A percentile compares a stretch with the other conserved stretches of the same genome.
Conservation (phyloP, 345 rosid species). For the Noccaea bulbosa region DNA sequence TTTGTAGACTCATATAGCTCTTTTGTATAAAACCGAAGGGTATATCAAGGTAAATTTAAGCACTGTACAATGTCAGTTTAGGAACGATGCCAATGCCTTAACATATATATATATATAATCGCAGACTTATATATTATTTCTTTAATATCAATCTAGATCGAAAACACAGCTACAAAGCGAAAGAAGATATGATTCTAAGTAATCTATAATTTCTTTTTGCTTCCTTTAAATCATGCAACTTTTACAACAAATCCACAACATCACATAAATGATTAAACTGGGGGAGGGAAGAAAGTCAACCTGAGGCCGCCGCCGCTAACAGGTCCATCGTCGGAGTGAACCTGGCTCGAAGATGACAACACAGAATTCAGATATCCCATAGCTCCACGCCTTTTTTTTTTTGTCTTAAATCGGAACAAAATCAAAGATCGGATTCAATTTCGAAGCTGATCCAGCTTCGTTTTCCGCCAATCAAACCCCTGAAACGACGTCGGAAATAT, state of each 20-base stretch:
- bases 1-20: conserved; percentile 2
- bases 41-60: not conserved
- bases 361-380: conserved; percentile 91
- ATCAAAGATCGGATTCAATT: conserved; percentile 28
- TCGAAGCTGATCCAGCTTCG: conserved; percentile 29
- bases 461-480: conserved; percentile 38
- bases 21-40: not conserved
- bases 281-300: conserved; percentile 39
- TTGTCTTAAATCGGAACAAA: conserved; percentile 34
- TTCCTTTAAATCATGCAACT: not conserved
- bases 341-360: conserved; percentile 72
- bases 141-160: not conserved
- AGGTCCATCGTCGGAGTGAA: conserved; percentile 75
- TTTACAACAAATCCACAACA: not conserved
- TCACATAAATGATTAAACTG: conserved; percentile 21
- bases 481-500: conserved; percentile 20
- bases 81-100: not conserved
- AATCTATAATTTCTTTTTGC: not conserved
- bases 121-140: not conserved
- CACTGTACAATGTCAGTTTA: not conserved
- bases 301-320: conserved; percentile 96
- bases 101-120: conserved; percentile 14
- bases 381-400: conserved; percentile 8
- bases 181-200: not conserved
- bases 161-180: not conserved